Evolutionary conservation across 2,329 filamentous ascomycete species (phyloP).

Genomic region (Xylaria hypoxylon): DNA sequence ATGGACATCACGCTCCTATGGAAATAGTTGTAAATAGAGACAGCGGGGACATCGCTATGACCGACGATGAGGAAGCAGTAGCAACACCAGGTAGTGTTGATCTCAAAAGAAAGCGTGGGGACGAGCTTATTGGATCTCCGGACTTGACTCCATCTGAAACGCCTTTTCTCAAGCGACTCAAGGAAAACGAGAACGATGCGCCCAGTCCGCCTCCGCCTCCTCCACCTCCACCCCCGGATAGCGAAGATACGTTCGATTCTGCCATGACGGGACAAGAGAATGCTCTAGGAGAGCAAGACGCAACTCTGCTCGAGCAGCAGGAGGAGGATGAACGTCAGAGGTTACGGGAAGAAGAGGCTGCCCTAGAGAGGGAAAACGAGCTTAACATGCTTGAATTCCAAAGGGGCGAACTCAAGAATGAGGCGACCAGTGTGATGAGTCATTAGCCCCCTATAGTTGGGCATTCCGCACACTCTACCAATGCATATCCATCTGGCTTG

Average conservation of each 20-base stretch:
- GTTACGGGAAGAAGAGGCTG: constrained; percentile 51
- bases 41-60: constrained; percentile 53
- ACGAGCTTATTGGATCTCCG: constrained; percentile 56
- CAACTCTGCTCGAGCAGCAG: constrained; percentile 63
- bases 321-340: constrained; percentile 63
- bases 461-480: constrained; percentile 12
- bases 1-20: constrained; percentile 35
- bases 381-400: constrained; percentile 54
- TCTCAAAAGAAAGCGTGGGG: constrained; percentile 74
- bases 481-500: constrained; percentile 6
- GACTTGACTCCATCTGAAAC: constrained; percentile 65
- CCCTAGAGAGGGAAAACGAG: constrained; percentile 55
- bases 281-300: constrained; percentile 62
- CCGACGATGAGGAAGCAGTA: constrained; percentile 58
- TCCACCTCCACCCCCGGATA: constrained; percentile 62
- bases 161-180: constrained; percentile 66
- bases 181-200: constrained; percentile 59
- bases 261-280: constrained; percentile 57
- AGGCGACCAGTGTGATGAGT: constrained; percentile 47
- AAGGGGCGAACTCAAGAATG: constrained; percentile 49
- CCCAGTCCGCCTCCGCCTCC: constrained; percentile 57
- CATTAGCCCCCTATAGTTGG: constrained; percentile 38
- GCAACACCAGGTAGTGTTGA: constrained; percentile 62
- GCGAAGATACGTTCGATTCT: constrained; percentile 51
- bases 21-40: constrained; percentile 45